phyloP scores from a whole-genome alignment of 2,329 filamentous ascomycete genomes.

The Pseudogymnoascus sp. region DNA sequence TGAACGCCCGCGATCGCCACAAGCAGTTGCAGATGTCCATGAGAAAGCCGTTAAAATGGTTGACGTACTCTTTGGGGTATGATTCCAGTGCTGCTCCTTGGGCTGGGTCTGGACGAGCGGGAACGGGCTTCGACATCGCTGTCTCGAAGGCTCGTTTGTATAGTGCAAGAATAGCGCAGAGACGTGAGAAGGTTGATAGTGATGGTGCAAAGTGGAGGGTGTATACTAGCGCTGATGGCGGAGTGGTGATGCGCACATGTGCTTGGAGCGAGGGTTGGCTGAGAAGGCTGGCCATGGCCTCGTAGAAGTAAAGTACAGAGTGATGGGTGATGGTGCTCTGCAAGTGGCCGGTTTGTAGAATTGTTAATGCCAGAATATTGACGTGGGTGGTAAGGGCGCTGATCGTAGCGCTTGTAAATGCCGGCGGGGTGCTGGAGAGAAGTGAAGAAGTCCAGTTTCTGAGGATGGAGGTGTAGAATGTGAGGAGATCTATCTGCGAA shows the following conservation, averaged over 20 bases:
- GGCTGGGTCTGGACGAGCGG: conserved; percentile 26
- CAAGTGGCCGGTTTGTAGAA: conserved; percentile 45
- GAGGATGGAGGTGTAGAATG: conserved; percentile 60
- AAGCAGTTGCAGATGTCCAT: conserved; percentile 82
- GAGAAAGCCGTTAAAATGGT: conserved; percentile 71
- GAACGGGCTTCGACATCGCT: conserved; percentile 40
- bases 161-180: conserved; percentile 58
- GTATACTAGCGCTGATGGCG: conserved; percentile 61
- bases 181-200: conserved; percentile 55
- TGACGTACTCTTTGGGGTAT: conserved; percentile 54
- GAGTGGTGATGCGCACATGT: conserved; percentile 58
- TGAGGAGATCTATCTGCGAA: conserved; percentile 53
- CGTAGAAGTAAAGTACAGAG: conserved; percentile 62
- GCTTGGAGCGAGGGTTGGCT: conserved; percentile 42
- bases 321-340: conserved; percentile 39
- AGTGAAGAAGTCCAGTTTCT: conserved; percentile 47
- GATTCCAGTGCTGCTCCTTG: conserved; percentile 27
- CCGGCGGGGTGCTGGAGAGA: conserved; percentile 30
- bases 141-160: conserved; percentile 70
- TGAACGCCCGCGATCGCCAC: conserved; percentile 69
- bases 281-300: conserved; percentile 49
- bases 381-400: conserved; percentile 40
- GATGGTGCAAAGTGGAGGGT: conserved; percentile 59
- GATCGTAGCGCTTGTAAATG: conserved; percentile 22
- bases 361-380: conserved; percentile 48